Evolutionary conservation across 1,284 basidiomycete genomes (phyloP), one percentile per base, ranked within the genome.

Genomic region (Chondrostereum purpureum): DNA sequence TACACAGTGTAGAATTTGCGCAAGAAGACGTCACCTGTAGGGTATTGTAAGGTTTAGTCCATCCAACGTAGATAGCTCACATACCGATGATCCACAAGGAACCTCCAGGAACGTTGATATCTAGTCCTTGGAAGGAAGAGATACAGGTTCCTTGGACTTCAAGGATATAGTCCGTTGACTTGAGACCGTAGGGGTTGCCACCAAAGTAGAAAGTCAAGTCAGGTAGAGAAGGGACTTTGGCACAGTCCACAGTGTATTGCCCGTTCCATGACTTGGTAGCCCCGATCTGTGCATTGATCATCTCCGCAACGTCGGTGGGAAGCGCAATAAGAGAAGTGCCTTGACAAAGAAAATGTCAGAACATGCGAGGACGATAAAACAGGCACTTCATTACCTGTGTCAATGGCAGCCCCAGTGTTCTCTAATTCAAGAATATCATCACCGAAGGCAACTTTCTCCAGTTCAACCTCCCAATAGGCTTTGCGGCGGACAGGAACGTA

Each of bases 391-490:
- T 63, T 59, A 82, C 91, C 93, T 22, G 94, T 98, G 64, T 98
- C 94, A 56, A 98, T 97, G 42, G 93, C 94, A 55, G 94, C 94
- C 43, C 94, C 92, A 44, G 92, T 92, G 68, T 81, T 85, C 55
- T 93, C 88, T 13, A 95, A 76, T 56, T 93, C 88, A 35, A 95
- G 77, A 40, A 73, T 77, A 43, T 95, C 94, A 42, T 85, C 76
- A 46, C 92, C 94, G 50, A 97, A 93, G 4, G 69, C 61, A 47
- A 97, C 78, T 63, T 84, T 84, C 68, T 91, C 76, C 19, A 99
- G 82, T 65, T 94, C 92, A 47, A 98, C 92, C 65, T 97, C 92
- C 96, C 96, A 99, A 73, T 99, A 99, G 5, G 93, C 96, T 75
- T 91, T 93, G 60, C 93, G 83, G 58, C 94, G 88, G 48, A 99